Evolutionary conservation across 257 asterid genomes (phyloP).

Genomic region (Leonotis leonurus): DNA sequence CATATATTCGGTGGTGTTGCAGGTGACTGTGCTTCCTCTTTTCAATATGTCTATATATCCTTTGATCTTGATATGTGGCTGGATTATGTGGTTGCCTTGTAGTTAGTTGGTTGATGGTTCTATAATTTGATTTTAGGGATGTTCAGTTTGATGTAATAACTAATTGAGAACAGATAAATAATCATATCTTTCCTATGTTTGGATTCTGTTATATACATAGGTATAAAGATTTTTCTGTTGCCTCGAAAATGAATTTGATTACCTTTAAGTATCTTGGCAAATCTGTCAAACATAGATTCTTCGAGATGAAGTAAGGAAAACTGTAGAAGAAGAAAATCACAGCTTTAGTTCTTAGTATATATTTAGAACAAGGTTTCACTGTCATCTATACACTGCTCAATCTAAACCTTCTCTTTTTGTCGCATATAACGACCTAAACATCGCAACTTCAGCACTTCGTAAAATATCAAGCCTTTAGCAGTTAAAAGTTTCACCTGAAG

Average conservation of each 20-base stretch:
- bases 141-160: background rate
- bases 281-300: too few relatives aligned
- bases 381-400: background rate
- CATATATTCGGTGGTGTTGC: constrained; percentile 70
- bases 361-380: too few relatives aligned
- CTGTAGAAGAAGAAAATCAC: too few relatives aligned
- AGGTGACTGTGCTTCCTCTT: constrained; percentile 45
- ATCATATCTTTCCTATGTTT: too few relatives aligned
- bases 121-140: background rate
- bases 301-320: too few relatives aligned
- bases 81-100: background rate
- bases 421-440: background rate
- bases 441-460: background rate
- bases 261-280: background rate
- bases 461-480: too few relatives aligned
- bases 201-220: background rate
- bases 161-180: too few relatives aligned
- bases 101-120: too few relatives aligned
- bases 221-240: background rate
- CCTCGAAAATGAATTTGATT: background rate
- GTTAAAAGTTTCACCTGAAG: too few relatives aligned
- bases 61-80: background rate
- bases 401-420: background rate
- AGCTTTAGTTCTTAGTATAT: too few relatives aligned
- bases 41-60: background rate